phyloP scores from a whole-genome alignment of 176 grass and related monocot genomes.

The Microstegium vimineum region DNA sequence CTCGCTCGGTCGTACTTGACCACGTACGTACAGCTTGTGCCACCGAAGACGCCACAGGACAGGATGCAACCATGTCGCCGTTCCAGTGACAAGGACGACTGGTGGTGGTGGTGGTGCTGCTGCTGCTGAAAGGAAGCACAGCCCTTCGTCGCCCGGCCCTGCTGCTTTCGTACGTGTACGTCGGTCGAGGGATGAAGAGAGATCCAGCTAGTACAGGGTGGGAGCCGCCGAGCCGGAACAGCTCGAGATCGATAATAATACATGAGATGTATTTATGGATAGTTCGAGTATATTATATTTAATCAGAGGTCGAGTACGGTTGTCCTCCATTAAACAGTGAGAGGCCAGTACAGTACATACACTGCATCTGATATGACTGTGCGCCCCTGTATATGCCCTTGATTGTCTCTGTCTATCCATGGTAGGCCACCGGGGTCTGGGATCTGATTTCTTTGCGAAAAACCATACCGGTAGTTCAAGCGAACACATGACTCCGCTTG shows the following conservation, averaged over 20 bases:
- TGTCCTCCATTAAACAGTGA: constrained; percentile 4
- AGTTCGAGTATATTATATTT: background rate
- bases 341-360: background rate
- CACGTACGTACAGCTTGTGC: background rate
- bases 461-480: too few relatives aligned
- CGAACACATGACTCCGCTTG: background rate
- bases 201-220: background rate
- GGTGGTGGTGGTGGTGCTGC: background rate
- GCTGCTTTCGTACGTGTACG: background rate
- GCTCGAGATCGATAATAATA: background rate
- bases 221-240: background rate
- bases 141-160: background rate
- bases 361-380: constrained; percentile 37
- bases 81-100: constrained; percentile 9
- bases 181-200: too few relatives aligned
- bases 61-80: background rate
- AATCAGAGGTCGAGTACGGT: constrained; percentile 20
- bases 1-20: background rate
- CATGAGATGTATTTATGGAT: background rate
- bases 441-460: constrained; percentile 4
- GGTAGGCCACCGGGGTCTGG: background rate
- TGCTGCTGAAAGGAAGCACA: too few relatives aligned
- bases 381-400: constrained; percentile 10
- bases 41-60: background rate
- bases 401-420: constrained; percentile 12